A percentile compares a stretch with the other conserved stretches of the same genome.
phyloP scores from a whole-genome alignment of 2,329 filamentous ascomycete species.

The Sordariomycetes sp. region DNA sequence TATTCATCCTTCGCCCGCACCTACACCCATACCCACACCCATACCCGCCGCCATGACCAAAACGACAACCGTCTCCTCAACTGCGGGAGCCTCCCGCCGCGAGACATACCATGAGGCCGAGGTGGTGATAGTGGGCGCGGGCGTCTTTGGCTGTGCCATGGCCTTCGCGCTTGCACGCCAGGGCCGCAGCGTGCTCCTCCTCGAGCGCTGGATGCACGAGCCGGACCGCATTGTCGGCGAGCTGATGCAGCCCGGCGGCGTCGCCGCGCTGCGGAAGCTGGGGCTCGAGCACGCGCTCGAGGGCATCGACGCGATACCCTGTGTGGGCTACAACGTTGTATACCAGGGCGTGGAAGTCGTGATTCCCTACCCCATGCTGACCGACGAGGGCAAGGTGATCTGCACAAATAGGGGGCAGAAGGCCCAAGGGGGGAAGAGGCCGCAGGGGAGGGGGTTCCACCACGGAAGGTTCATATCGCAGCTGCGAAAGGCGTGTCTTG shows the following conservation, averaged over 20 bases:
- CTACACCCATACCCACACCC: neutral
- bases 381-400: constrained; percentile 30
- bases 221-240: constrained; percentile 95
- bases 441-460: constrained; percentile 75
- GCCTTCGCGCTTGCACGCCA: constrained; percentile 80
- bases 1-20: neutral
- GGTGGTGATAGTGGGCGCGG: constrained; percentile 84
- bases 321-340: constrained; percentile 78
- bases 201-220: constrained; percentile 83
- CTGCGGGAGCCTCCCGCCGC: neutral
- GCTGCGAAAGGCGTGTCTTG: constrained; percentile 63
- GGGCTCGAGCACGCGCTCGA: constrained; percentile 77
- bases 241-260: constrained; percentile 84
- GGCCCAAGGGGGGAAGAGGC: constrained; percentile 21
- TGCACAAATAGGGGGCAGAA: constrained; percentile 13
- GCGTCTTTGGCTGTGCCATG: constrained; percentile 77
- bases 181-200: constrained; percentile 78
- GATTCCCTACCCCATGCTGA: constrained; percentile 68
- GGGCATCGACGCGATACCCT: constrained; percentile 74
- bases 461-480: constrained; percentile 87
- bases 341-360: constrained; percentile 64
- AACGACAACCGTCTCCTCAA: neutral
- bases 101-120: constrained; percentile 57
- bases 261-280: constrained; percentile 67
- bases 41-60: neutral